These are phyloP conservation scores for Basipetospora sp. DNA, from an alignment of 2,329 filamentous ascomycete species.

Conservation along the genomic window DNA sequence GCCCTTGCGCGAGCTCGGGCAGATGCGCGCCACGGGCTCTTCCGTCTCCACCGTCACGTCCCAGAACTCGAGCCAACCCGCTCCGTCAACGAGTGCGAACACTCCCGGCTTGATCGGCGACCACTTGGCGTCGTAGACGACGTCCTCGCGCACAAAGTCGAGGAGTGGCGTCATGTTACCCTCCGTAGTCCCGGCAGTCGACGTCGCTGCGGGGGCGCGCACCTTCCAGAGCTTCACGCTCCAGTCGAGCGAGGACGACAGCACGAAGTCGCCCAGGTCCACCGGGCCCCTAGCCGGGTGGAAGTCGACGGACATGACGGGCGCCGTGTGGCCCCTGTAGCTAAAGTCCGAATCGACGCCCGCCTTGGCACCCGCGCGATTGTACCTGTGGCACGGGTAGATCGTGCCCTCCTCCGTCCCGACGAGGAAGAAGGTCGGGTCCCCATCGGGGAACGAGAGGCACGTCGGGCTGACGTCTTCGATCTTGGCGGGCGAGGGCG, in stretches of 20 bases:
- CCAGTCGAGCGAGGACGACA: constrained; percentile 91
- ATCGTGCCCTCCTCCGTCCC: constrained; percentile 94
- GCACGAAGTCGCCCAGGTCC: constrained; percentile 82
- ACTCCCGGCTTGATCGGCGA: constrained; percentile 86
- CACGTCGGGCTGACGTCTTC: constrained; percentile 92
- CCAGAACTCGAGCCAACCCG: constrained; percentile 85
- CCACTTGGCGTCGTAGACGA: constrained; percentile 94
- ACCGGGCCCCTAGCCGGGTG: constrained; percentile 84
- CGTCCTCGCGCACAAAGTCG: constrained; percentile 84
- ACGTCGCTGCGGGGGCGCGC: constrained; percentile 60
- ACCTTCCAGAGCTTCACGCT: constrained; percentile 95
- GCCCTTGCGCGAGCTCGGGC: constrained; percentile 51
- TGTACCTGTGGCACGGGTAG: constrained; percentile 91
- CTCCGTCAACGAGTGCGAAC: constrained; percentile 87
- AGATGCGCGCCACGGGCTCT: constrained; percentile 71
- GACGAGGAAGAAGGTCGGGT: constrained; percentile 93
- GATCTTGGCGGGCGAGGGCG: constrained; percentile 64
- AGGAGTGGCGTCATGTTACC: constrained; percentile 57
- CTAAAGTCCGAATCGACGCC: constrained; percentile 79
- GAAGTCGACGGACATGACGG: constrained; percentile 92
- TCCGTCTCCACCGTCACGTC: constrained; percentile 86
- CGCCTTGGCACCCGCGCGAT: constrained; percentile 90
- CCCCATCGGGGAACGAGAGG: constrained; percentile 84
- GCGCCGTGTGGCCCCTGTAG: constrained; percentile 81
- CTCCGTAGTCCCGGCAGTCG: constrained; percentile 33